Conservation (phyloP, 495 filamentous ascomycete species). For the Aspergillus conjunctus region DNA sequence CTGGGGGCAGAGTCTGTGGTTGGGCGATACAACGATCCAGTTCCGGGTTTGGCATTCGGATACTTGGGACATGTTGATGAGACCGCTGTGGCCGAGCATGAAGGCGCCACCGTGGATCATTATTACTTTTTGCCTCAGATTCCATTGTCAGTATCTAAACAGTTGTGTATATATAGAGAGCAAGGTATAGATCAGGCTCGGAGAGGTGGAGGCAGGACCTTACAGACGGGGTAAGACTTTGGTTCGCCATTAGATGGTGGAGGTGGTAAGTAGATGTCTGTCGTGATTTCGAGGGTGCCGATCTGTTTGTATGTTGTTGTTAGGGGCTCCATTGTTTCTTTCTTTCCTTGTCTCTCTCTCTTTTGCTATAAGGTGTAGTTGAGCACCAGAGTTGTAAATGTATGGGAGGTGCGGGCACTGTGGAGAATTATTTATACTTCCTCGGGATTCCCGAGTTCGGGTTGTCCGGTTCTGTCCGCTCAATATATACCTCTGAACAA, state of each 20-base stretch:
- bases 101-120: constrained; percentile 45
- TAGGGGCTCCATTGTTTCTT: constrained; percentile 14
- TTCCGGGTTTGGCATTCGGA: constrained; percentile 33
- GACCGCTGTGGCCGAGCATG: constrained; percentile 40
- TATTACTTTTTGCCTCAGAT: constrained; percentile 30
- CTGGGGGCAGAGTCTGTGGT: constrained; percentile 39
- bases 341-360: constrained; percentile 14
- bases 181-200: neutral
- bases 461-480: neutral
- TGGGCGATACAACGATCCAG: constrained; percentile 44
- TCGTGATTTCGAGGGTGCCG: constrained; percentile 32
- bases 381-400: neutral
- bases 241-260: constrained; percentile 4
- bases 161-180: neutral
- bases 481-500: too few species aligned
- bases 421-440: neutral
- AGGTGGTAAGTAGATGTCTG: constrained; percentile 39
- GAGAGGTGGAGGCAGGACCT: constrained; percentile 11
- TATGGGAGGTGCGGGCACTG: neutral
- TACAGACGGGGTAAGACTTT: constrained; percentile 33
- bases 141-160: neutral
- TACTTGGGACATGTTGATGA: constrained; percentile 37
- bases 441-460: constrained; percentile 1
- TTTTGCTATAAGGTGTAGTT: neutral
- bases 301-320: constrained; percentile 36